These are phyloP conservation scores for Lasiosphaeriaceae sp. DNA, from an alignment of 495 filamentous ascomycete genomes.

Conservation along the genomic window DNA sequence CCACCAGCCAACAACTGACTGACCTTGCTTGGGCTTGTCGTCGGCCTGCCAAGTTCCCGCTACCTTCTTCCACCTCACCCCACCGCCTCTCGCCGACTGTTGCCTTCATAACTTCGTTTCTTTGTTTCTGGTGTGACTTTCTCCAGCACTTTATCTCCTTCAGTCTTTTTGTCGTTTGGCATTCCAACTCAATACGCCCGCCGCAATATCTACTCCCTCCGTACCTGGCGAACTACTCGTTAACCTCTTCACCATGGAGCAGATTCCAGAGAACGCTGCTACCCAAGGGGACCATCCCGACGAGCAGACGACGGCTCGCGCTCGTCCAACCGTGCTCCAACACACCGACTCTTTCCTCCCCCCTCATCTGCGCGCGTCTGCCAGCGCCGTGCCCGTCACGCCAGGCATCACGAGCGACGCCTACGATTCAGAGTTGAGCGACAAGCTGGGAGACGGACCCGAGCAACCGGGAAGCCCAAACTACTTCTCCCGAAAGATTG, in stretches of 20 bases:
- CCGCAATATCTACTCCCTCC: not conserved
- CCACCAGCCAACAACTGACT: not conserved
- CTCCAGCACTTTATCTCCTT: not conserved
- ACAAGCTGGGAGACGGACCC: constrained; percentile 10
- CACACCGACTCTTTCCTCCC: constrained; percentile 29
- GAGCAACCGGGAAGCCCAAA: constrained; percentile 14
- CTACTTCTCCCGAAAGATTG: constrained; percentile 39
- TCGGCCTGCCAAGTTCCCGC: not conserved
- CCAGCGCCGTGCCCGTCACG: constrained; percentile 44
- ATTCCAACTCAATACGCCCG: constrained; percentile 1
- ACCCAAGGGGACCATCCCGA: constrained; percentile 3
- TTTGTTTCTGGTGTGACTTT: not conserved
- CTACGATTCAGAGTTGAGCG: constrained; percentile 24
- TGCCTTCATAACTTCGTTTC: not conserved
- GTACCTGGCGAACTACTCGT: not conserved
- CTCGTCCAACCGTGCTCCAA: constrained; percentile 5
- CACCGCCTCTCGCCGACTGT: constrained; percentile 1
- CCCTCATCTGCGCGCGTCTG: constrained; percentile 28
- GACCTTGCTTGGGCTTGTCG: not conserved
- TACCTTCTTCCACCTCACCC: not conserved
- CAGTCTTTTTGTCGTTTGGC: not conserved
- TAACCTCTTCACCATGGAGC: constrained; percentile 10
- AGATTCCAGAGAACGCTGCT: constrained; percentile 2
- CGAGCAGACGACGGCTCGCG: not conserved
- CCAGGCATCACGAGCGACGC: constrained; percentile 41